phyloP scores from a whole-genome alignment of 1,139 yeast species.

The Nakaseomyces delphensis region DNA sequence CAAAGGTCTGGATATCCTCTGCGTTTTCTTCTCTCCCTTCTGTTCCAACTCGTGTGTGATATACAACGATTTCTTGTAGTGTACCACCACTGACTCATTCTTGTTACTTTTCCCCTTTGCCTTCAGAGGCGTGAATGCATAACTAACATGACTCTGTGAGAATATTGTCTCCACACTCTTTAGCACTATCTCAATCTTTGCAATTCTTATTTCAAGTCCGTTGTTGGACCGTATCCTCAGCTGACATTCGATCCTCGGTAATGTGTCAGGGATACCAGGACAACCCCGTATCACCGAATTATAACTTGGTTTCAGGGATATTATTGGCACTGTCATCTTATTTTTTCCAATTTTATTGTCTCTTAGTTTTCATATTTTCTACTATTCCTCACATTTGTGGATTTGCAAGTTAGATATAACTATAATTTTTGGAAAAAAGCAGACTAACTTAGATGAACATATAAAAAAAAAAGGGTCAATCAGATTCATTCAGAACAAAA shows the following conservation, averaged over 20 bases:
- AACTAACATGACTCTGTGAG: constrained; percentile 5
- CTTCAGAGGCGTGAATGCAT: constrained; percentile 1
- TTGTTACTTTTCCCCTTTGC: constrained; percentile 20
- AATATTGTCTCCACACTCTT: constrained; percentile 25
- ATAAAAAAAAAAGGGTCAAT: too few species aligned
- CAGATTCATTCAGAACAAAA: too few species aligned
- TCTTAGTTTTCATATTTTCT: too few species aligned
- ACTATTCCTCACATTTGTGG: too few species aligned
- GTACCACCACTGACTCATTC: constrained; percentile 32
- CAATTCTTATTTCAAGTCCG: constrained; percentile 70
- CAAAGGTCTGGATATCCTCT: constrained; percentile 28
- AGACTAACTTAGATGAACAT: too few species aligned
- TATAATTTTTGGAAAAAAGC: too few species aligned
- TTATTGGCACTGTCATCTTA: constrained; percentile 26
- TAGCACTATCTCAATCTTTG: constrained; percentile 45
- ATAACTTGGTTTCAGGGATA: constrained; percentile 40
- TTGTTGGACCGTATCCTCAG: constrained; percentile 31
- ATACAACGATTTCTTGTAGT: constrained; percentile 32
- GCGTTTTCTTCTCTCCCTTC: constrained; percentile 12
- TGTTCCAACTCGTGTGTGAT: constrained; percentile 16
- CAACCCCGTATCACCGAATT: constrained; percentile 48
- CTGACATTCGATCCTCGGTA: constrained; percentile 34
- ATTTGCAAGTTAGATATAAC: too few species aligned
- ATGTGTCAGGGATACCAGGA: constrained; percentile 55
- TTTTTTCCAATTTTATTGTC: too few species aligned